Percentiles rank a stretch among this genome's conserved stretches.
These are phyloP conservation scores for Myxozyma monticola DNA, from an alignment of 805 yeast genomes.

Conservation along the genomic window DNA sequence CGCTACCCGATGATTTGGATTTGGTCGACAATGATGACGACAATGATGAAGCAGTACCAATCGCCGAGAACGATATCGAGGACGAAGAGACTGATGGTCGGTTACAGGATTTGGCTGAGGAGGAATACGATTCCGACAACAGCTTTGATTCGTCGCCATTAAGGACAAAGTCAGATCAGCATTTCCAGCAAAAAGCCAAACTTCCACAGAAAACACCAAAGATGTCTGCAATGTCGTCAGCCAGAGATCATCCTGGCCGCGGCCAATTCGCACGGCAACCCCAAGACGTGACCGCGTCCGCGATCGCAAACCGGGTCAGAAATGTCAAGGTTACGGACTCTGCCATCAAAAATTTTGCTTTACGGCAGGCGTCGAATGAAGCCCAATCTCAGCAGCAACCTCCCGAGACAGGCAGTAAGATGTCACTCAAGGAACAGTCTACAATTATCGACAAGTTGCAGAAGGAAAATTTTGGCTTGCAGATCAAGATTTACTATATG, in stretches of 20 bases:
- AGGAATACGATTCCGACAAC: slow-evolving; percentile 8
- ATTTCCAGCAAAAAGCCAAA: too few species aligned
- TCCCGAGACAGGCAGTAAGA: slow-evolving; percentile 21
- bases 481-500: slow-evolving; percentile 31
- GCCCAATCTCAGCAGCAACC: slow-evolving; percentile 1
- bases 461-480: slow-evolving; percentile 32
- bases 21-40: slow-evolving; percentile 7
- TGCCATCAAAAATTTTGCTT: slow-evolving; percentile 22
- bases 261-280: too few species aligned
- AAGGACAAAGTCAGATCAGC: slow-evolving; percentile 2
- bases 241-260: too few species aligned
- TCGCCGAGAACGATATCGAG: background rate
- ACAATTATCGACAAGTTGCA: slow-evolving; percentile 32
- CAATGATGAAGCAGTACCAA: background rate
- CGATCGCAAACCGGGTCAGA: slow-evolving; percentile 22
- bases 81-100: background rate
- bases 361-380: background rate
- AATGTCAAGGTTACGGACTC: slow-evolving; percentile 26
- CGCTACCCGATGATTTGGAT: too few species aligned
- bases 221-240: too few species aligned
- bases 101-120: slow-evolving; percentile 9
- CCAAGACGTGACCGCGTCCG: slow-evolving; percentile 22
- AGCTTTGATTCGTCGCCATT: slow-evolving; percentile 21
- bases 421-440: slow-evolving; percentile 32
- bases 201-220: too few species aligned